Percentiles rank a stretch among this genome's conserved stretches.
phyloP scores from a whole-genome alignment of 139 green algal genomes.

The Pleodorina starrii region DNA sequence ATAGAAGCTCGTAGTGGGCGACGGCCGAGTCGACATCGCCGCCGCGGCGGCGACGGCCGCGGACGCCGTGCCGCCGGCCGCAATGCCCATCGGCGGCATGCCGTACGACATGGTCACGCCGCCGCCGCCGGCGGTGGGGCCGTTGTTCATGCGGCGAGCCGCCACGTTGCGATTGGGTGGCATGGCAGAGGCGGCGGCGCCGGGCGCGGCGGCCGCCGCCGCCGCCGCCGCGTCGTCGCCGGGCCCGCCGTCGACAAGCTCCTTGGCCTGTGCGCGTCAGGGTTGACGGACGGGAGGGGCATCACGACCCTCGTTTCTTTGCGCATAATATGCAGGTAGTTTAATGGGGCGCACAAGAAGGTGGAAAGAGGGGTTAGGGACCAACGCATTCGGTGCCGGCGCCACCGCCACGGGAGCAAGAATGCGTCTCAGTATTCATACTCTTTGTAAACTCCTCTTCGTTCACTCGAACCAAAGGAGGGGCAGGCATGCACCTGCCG shows the following conservation, averaged over 20 bases:
- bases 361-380: no score
- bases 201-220: no score
- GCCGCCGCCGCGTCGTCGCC: background rate
- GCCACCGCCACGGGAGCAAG: no score
- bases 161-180: slow-evolving; percentile 5
- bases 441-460: no score
- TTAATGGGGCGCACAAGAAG: no score
- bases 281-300: no score
- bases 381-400: no score
- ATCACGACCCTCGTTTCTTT: no score
- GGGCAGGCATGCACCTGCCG: no score
- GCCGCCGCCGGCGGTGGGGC: background rate
- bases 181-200: background rate
- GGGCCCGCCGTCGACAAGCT: background rate
- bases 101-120: slow-evolving; percentile 30
- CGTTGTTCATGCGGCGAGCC: slow-evolving; percentile 28
- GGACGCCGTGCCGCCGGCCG: background rate
- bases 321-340: no score
- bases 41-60: background rate
- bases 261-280: background rate
- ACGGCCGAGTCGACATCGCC: background rate
- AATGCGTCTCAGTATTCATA: no score
- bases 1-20: slow-evolving; percentile 24
- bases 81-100: background rate
- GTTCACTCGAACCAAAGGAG: no score